These are phyloP conservation scores for Tricholoma furcatifolium DNA, from an alignment of 768 basidiomycete species.

Conservation along the genomic window DNA sequence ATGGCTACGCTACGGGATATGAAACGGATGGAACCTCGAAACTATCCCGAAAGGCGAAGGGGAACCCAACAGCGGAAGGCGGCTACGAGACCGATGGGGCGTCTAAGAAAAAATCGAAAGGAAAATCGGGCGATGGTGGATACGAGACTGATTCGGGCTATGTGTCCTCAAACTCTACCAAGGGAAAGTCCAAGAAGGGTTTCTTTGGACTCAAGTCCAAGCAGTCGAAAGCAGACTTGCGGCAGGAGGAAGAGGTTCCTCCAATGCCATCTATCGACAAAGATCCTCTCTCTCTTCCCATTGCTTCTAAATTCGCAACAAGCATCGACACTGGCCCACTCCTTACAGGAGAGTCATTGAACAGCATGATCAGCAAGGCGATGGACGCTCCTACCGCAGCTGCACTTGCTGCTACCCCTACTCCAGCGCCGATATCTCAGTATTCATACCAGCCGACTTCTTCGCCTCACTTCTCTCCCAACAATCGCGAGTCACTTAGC, in stretches of 20 bases:
- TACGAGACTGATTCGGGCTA: constrained; percentile 41
- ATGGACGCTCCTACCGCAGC: constrained; percentile 7
- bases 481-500: constrained; percentile 16
- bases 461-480: neutral
- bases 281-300: constrained; percentile 39
- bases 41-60: constrained; percentile 28
- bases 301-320: constrained; percentile 47
- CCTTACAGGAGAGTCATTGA: constrained; percentile 8
- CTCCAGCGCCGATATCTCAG: neutral
- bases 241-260: constrained; percentile 25
- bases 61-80: constrained; percentile 21
- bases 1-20: constrained; percentile 19
- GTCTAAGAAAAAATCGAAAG: constrained; percentile 20
- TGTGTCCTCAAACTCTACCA: constrained; percentile 24
- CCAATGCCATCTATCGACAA: constrained; percentile 23
- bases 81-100: constrained; percentile 38
- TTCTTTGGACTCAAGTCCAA: constrained; percentile 46
- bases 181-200: constrained; percentile 36
- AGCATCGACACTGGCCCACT: constrained; percentile 20
- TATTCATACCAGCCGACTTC: constrained; percentile 1
- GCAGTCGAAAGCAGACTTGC: constrained; percentile 34
- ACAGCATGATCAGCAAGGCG: constrained; percentile 5
- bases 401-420: neutral
- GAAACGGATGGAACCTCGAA: constrained; percentile 28
- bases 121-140: constrained; percentile 26